Evolutionary conservation across 768 basidiomycete genomes (phyloP).

Genomic region (Rhizopogon roseolus): DNA sequence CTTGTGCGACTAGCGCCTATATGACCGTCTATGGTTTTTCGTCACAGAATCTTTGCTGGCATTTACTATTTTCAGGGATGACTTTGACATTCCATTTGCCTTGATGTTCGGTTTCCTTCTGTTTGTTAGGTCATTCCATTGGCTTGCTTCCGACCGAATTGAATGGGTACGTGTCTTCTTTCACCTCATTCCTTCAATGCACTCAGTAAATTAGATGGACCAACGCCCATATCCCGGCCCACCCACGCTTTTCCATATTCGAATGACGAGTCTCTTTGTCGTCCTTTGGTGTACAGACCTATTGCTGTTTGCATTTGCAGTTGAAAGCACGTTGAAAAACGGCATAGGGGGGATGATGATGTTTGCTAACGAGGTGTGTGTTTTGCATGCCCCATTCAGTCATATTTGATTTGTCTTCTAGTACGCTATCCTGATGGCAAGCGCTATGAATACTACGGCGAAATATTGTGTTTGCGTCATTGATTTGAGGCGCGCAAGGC

Average conservation of each 20-base stretch:
- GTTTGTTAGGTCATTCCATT: constrained; percentile 97
- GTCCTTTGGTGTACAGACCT: constrained; percentile 74
- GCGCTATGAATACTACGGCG: constrained; percentile 67
- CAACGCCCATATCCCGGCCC: constrained; percentile 89
- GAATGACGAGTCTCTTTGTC: constrained; percentile 70
- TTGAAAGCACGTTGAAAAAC: constrained; percentile 72
- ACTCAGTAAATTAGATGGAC: constrained; percentile 76
- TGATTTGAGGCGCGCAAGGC: constrained; percentile 76
- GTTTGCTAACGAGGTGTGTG: constrained; percentile 86
- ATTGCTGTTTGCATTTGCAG: constrained; percentile 72
- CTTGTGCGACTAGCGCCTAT: constrained; percentile 62
- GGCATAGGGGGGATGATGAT: constrained; percentile 91
- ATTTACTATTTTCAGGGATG: constrained; percentile 95
- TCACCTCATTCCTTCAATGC: background rate
- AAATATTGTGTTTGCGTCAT: constrained; percentile 81
- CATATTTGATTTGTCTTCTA: constrained; percentile 28
- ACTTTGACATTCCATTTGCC: constrained; percentile 89
- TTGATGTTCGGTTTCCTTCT: constrained; percentile 93
- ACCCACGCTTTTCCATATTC: constrained; percentile 75
- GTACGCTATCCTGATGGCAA: constrained; percentile 89
- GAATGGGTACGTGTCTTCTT: constrained; percentile 73
- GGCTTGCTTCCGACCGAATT: constrained; percentile 91
- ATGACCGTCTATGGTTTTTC: constrained; percentile 97
- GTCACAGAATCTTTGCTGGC: constrained; percentile 94
- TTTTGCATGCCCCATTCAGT: background rate